A percentile compares a stretch with the other conserved stretches of the same genome.
phyloP scores from a whole-genome alignment of 2,329 filamentous ascomycete species.

The Cytospora chrysosperma region DNA sequence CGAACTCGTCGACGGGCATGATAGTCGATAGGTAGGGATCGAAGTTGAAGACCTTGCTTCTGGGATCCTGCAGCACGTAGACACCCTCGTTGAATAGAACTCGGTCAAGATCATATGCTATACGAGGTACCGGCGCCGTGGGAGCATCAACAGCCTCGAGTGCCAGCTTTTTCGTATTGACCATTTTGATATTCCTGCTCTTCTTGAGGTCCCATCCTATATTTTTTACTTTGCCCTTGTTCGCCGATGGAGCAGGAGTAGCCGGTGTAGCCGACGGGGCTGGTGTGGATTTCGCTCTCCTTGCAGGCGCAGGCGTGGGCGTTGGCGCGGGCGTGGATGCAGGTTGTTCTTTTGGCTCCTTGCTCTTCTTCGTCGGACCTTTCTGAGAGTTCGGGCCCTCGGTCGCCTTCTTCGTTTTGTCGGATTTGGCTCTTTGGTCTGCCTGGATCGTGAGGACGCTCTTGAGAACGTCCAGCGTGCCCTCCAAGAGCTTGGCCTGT shows the following conservation, averaged over 20 bases:
- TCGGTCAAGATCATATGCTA: slow-evolving; percentile 76
- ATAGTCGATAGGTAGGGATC: slow-evolving; percentile 91
- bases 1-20: slow-evolving; percentile 91
- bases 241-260: not conserved
- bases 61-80: slow-evolving; percentile 85
- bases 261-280: no score
- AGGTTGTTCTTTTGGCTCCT: not conserved
- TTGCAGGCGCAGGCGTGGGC: not conserved
- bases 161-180: slow-evolving; percentile 31
- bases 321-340: not conserved
- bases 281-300: not conserved
- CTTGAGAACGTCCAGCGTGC: slow-evolving; percentile 39
- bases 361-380: slow-evolving; percentile 8
- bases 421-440: slow-evolving; percentile 12
- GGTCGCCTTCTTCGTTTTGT: slow-evolving; percentile 2
- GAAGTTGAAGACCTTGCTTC: slow-evolving; percentile 91
- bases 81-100: slow-evolving; percentile 96
- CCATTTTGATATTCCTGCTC: slow-evolving; percentile 26
- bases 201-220: not conserved
- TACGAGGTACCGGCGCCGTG: slow-evolving; percentile 49
- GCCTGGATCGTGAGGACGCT: slow-evolving; percentile 37
- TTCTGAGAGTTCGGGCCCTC: not conserved
- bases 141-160: slow-evolving; percentile 7
- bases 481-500: slow-evolving; percentile 36
- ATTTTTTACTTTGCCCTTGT: not conserved